These are phyloP conservation scores for Triangularia verruculosa DNA, from an alignment of 2,329 filamentous ascomycete species.

Conservation along the genomic window DNA sequence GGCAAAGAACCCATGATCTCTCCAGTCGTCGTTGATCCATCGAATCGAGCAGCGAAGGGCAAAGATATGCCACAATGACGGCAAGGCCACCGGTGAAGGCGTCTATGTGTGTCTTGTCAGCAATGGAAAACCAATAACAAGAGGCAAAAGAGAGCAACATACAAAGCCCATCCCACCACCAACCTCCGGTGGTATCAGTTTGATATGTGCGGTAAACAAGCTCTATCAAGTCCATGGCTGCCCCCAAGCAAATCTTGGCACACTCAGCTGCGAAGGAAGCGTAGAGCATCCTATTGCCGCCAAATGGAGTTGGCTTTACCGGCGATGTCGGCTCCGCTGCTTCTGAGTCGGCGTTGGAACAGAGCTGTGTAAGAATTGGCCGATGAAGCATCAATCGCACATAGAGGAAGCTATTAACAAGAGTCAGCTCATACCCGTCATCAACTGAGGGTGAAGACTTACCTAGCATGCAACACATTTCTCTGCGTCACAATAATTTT, in stretches of 20 bases:
- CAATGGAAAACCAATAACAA: background rate
- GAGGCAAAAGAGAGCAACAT: background rate
- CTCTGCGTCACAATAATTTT: constrained; percentile 18
- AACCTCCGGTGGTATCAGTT: constrained; percentile 21
- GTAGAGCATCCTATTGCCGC: constrained; percentile 14
- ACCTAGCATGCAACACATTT: constrained; percentile 21
- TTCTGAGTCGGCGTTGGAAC: constrained; percentile 10
- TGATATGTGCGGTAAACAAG: constrained; percentile 23
- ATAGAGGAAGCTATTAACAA: constrained; percentile 22
- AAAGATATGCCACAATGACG: constrained; percentile 23
- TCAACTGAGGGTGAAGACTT: background rate
- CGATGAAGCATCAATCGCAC: constrained; percentile 27
- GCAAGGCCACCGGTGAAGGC: constrained; percentile 25
- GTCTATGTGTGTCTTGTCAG: constrained; percentile 8
- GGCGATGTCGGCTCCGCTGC: constrained; percentile 1
- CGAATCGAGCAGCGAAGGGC: constrained; percentile 8
- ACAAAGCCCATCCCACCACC: constrained; percentile 29
- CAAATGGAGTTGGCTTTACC: background rate
- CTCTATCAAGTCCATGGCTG: constrained; percentile 23
- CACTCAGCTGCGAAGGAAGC: constrained; percentile 21
- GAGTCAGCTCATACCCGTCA: background rate
- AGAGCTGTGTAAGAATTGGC: constrained; percentile 23
- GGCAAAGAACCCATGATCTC: constrained; percentile 20
- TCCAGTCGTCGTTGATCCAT: constrained; percentile 18
- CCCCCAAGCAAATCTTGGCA: constrained; percentile 20